Evolutionary conservation across 345 rosid genomes (phyloP), one percentile per base, ranked within the genome.

Genomic region (Tarenaya hassleriana): DNA sequence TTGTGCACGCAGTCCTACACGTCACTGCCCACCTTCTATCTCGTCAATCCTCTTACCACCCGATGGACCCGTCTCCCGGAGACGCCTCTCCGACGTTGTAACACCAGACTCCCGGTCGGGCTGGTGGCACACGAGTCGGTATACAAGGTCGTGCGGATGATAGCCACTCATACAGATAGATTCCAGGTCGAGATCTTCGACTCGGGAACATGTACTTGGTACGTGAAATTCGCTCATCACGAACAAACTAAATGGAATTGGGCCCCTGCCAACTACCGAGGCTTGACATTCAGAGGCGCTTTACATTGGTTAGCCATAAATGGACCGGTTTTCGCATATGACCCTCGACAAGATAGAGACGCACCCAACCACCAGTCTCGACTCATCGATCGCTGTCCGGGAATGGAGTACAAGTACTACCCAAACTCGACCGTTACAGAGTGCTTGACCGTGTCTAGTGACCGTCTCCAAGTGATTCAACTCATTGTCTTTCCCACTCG

Each of bases 1-100:
- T 16, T 54, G 5, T 40, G 58, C 38, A 41, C 1, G 58, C 0
- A 7, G 16, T 4, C 6, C 6, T 7, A 6, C 1, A 27, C 1
- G n/a, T 4, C 0, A 6, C 34, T 12, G 20, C 4, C 43, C 34
- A 14, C 14, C 10, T 27, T 40, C 24, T 54, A 54, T 16, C 6
- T 54, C 39, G 56, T 52, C 43, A 52, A 52, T 52, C 56, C 45
- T n/a, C 18, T 52, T n/a, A 52, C 56, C 1, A 52, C 13, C 43
- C 44, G 13, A 19, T 52, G 45, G 56, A 52, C 45, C 10, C 19
- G 18, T 52, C 32, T 52, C 21, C 56, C 56, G n/a, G 3, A 20
- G 3, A 1, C 8, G n/a, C n/a, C n/a, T n/a, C n/a, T n/a, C n/a
- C n/a, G n/a, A n/a, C n/a, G n/a, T n/a, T n/a, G n/a, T n/a, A n/a